A percentile compares a stretch with the other conserved stretches of the same genome.
Conservation (phyloP, 352 stramenopile genomes). For the Phytopythium vexans region DNA sequence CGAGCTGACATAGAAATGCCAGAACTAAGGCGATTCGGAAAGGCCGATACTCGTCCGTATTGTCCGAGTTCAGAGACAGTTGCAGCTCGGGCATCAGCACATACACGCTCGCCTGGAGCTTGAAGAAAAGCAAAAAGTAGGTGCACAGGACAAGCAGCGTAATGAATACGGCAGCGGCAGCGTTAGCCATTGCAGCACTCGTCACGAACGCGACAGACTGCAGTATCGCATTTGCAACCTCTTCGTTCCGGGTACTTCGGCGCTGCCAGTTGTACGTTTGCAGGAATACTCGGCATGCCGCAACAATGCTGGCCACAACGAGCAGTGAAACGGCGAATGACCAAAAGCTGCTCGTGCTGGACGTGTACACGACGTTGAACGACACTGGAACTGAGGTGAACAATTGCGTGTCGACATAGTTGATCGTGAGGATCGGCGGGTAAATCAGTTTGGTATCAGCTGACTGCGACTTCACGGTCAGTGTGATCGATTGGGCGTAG, state of each 20-base stretch:
- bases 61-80: conserved; percentile 39
- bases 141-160: conserved; percentile 75
- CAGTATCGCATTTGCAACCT: conserved; percentile 49
- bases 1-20: conserved; percentile 82
- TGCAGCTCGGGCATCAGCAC: conserved; percentile 79
- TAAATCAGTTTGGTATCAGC: conserved; percentile 54
- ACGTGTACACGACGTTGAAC: conserved; percentile 88
- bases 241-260: conserved; percentile 64
- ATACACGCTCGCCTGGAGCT: conserved; percentile 87
- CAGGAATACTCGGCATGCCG: conserved; percentile 52
- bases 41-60: conserved; percentile 83
- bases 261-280: conserved; percentile 88
- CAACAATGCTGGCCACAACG: conserved; percentile 55
- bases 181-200: conserved; percentile 33
- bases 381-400: conserved; percentile 20
- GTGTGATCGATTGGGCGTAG: conserved; percentile 69
- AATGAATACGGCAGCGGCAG: conserved; percentile 35
- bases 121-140: conserved; percentile 95
- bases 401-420: conserved; percentile 61
- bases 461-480: conserved; percentile 57
- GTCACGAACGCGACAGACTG: conserved; percentile 40
- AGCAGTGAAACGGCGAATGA: conserved; percentile 70
- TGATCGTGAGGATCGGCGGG: conserved; percentile 69
- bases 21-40: conserved; percentile 82
- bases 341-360: conserved; percentile 79